Evolutionary conservation across 768 basidiomycete genomes (phyloP), one percentile per base, ranked within the genome.

Genomic region (Rhizopogon rudus): DNA sequence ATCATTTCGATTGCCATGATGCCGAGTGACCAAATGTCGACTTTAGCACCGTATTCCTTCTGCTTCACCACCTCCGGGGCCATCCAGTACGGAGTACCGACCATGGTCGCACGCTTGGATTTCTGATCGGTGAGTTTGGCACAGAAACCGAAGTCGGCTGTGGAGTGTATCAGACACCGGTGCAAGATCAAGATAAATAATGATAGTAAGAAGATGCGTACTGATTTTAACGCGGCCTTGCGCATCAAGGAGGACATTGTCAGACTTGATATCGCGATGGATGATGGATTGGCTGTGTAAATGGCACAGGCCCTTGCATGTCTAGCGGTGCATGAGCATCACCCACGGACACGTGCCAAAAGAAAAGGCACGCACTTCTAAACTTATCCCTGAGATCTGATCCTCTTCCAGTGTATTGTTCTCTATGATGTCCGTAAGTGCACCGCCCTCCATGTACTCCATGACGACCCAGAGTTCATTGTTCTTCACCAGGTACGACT

Each of bases 1-100:
- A 98, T 95, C 95, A 98, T 98, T 78, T 98, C 93, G 57, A 98
- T 98, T 5, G 93, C 93, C 93, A 97, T 95, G 73, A 98, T 97
- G 5, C 94, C 94, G 8, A 97, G 81, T 12, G 91, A 93, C 94
- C 94, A 97, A 50, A 97, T 93, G 63, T 96, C 94, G 20, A 96
- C 94, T 71, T 96, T 96, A 25, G 93, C 91, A 44, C 94, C 93
- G 65, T 97, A 97, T 71, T 94, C 93, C 72, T 96, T 95, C 69
- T 94, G 91, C 73, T 93, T 95, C 64, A 97, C 93, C 51, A 97
- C 93, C 70, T 97, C 94, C n/a, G 94, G 94, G 3, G 94, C 94
- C 94, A 97, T 97, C 94, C 94, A 96, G 72, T 96, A 96, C 1
- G 94, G 94, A 10, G 93, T 96, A 35, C 94, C 94, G 4, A 97